Evolutionary conservation across 345 rosid species (phyloP), one percentile per base, ranked within the genome.

Genomic region (Microthlaspi erraticum): DNA sequence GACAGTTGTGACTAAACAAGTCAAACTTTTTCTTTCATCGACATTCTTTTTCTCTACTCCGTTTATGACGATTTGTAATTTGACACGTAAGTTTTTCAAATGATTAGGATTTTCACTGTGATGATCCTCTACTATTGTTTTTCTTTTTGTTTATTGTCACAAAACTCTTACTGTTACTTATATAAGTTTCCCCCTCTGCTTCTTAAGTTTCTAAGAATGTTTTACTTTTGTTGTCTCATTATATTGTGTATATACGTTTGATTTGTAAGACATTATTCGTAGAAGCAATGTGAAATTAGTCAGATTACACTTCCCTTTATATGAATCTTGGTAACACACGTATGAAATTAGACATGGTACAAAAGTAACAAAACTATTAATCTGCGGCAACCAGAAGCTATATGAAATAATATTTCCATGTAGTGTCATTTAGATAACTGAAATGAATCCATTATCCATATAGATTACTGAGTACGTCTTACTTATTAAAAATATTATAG

Each of bases 1-100:
- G 81, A 80, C 88, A 80, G 83, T 88, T 80, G 82, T 59, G 71
- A 78, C 63, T 79, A 11, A 84, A 82, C 87, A 38, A 80, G 85
- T 78, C 78, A 58, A 78, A 57, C 70, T 66, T 60, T 69, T 81
- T 52, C 56, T 73, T 70, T 74, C 61, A 33, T 65, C 52, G 14
- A 59, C 80, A 68, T 65, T 60, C 76, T 49, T 68, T 43, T 42
- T 33, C 60, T 43, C 20, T 48, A 48, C 8, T 39, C 52, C 23
- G 26, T 66, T 34, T 34, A 41, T 12, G 50, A 46, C 81, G 63
- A 68, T 69, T 71, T n/a, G 3, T 2, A 16, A n/a, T 18, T 57
- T 68, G 78, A 78, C 81, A 78, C 78, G 81, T 71, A 17, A 3
- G 42, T 10, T 67, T n/a, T 1, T 66, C 26, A 29, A 75, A 78